Base-by-base conservation (phyloP, 177 flowering plant species). In the Vitis hybrid region DNA sequence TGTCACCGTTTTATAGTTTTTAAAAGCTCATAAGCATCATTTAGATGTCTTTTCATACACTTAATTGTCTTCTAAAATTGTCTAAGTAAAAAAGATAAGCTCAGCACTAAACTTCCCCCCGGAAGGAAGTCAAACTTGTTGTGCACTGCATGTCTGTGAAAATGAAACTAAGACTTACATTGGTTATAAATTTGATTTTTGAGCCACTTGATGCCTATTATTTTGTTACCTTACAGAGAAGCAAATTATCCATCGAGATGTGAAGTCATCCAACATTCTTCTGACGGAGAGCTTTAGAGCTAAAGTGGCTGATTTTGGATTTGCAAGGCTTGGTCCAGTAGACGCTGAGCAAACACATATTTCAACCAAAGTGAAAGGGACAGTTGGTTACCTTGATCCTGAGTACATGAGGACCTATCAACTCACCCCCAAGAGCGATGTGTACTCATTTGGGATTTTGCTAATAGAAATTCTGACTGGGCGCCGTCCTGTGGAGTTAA, bases 271-370 rank as follows among this genome's bases (percentile, higher is more conserved):
- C 76, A 95, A 95, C 79, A 95, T 95, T 80, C 88, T 95, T 68
- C 84, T 95, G 64, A 95, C 98, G 3, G 95, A 92, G 71, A 85
- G 80, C 81, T 76, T 81, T 78, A 85, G 92, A 74, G 95, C 99
- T 59, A 95, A 95, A 79, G 99, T 95, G 53, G 94, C 99, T 11
- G 99, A 94, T 81, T 95, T 95, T 80, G 99, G 99, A 52, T 95
- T 95, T 81, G 99, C 99, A 50, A 88, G 85, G 81, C 79, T 82
- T 53, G 97, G 94, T 64, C 88, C 95, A 15, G 49, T 70, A 74
- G 94, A 90, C 28, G 57, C 79, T 22, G 95, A 92, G 12, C 78
- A 79, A 53, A 90, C 98, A 19, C 95, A 92, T 76, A 84, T 95
- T 49, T 81, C 87, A 33, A 95, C 99, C 67, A 82, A 89, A 78